Percentiles rank a stretch among this genome's conserved stretches.
Evolutionary conservation across 345 rosid genomes (phyloP).

Genomic region (Eucalyptus cloeziana): DNA sequence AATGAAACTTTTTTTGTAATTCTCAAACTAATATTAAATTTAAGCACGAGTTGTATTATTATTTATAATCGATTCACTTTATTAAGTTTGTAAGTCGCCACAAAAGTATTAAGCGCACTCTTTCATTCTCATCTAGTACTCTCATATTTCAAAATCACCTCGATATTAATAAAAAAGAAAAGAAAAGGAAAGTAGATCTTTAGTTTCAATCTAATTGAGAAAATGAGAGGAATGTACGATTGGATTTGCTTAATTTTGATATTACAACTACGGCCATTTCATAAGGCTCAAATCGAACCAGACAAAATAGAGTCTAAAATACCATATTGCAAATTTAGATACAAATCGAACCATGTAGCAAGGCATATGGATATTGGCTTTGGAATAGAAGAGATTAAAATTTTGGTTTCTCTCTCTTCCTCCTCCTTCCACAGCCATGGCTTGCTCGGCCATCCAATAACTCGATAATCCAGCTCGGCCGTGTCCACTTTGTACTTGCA

Average conservation of each 20-base stretch:
- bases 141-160: neutral
- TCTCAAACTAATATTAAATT: too few relatives aligned
- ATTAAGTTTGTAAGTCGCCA: neutral
- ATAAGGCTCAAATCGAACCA: neutral
- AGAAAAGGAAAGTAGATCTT: neutral
- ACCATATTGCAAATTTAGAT: rapidly evolving
- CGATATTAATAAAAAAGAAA: too few relatives aligned
- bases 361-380: neutral
- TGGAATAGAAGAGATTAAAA: neutral
- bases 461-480: neutral
- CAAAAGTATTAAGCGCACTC: neutral
- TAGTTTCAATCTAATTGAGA: neutral
- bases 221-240: neutral
- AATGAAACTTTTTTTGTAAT: too few relatives aligned
- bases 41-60: too few relatives aligned
- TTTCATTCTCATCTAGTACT: neutral
- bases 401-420: neutral
- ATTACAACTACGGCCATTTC: neutral
- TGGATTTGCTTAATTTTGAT: neutral
- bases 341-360: neutral
- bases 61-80: neutral
- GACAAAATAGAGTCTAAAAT: too few relatives aligned
- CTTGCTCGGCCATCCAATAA: neutral
- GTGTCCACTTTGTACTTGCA: neutral
- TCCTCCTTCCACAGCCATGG: neutral